Percentiles rank a stretch among this genome's conserved stretches.
Conservation (phyloP, 176 grass and related monocot genomes). For the Pontederia crassipes region DNA sequence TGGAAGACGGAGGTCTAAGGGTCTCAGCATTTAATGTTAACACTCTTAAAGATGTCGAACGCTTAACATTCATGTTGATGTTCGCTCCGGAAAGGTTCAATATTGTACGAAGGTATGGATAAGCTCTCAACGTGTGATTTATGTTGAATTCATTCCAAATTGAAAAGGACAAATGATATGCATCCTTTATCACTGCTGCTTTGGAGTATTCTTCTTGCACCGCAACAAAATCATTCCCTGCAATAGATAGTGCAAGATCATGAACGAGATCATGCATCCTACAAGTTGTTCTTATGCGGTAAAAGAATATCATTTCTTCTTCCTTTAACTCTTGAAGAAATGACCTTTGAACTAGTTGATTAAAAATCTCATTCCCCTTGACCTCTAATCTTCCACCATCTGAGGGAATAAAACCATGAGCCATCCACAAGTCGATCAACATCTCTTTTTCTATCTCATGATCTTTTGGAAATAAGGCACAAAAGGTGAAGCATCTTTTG, state of each 20-base stretch:
- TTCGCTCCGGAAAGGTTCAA: background rate
- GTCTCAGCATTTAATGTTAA: background rate
- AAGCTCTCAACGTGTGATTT: background rate
- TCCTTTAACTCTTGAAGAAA: conserved; percentile 15
- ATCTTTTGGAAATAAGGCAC: conserved; percentile 24
- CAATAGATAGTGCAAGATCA: conserved; percentile 21
- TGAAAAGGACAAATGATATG: background rate
- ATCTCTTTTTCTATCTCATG: conserved; percentile 6
- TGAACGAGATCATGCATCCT: conserved; percentile 24
- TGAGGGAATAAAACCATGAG: conserved; percentile 20
- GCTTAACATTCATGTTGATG: too few relatives aligned
- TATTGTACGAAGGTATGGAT: background rate
- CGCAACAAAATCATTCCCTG: background rate
- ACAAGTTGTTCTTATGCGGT: background rate
- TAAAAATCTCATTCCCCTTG: conserved; percentile 13
- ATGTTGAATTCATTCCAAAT: background rate
- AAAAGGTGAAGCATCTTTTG: conserved; percentile 25
- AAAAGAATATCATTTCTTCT: background rate
- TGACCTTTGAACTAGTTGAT: conserved; percentile 6
- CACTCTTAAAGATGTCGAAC: too few relatives aligned
- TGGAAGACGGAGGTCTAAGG: background rate
- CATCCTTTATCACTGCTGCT: background rate
- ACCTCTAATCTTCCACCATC: background rate
- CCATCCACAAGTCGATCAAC: conserved; percentile 29
- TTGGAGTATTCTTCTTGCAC: background rate